phyloP scores from a whole-genome alignment of 371 early-diverging fungal species.

The Rhizomucor pusillus region DNA sequence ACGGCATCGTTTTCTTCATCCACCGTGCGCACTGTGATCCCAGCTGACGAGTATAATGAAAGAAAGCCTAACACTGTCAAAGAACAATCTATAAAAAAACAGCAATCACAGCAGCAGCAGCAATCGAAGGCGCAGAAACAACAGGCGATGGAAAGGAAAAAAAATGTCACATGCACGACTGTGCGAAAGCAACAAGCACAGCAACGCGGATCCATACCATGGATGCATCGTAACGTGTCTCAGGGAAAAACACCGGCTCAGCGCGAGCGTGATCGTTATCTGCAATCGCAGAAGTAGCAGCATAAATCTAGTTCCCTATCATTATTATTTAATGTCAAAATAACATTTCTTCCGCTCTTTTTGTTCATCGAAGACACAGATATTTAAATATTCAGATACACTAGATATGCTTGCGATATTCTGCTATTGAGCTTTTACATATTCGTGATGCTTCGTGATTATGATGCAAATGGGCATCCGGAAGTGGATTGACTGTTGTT shows the following conservation, averaged over 20 bases:
- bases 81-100: background rate
- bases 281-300: slow-evolving; percentile 21
- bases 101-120: background rate
- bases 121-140: slow-evolving; percentile 1
- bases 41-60: slow-evolving; percentile 22
- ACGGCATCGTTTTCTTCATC: slow-evolving; percentile 41
- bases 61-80: background rate
- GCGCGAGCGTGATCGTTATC: slow-evolving; percentile 31
- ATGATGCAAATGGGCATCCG: slow-evolving; percentile 45
- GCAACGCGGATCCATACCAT: slow-evolving; percentile 11
- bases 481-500: slow-evolving; percentile 7
- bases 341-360: too few species aligned
- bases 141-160: background rate
- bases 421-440: background rate
- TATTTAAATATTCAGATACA: too few species aligned
- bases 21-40: slow-evolving; percentile 42
- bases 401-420: background rate
- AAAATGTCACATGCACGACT: background rate
- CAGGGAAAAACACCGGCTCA: slow-evolving; percentile 30
- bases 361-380: too few species aligned
- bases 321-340: background rate
- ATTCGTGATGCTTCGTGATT: slow-evolving; percentile 1
- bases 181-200: slow-evolving; percentile 13
- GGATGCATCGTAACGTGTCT: background rate
- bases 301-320: background rate